Evolutionary conservation across 371 early-diverging fungal species (phyloP).

Genomic region (Cokeromyces recurvatus): DNA sequence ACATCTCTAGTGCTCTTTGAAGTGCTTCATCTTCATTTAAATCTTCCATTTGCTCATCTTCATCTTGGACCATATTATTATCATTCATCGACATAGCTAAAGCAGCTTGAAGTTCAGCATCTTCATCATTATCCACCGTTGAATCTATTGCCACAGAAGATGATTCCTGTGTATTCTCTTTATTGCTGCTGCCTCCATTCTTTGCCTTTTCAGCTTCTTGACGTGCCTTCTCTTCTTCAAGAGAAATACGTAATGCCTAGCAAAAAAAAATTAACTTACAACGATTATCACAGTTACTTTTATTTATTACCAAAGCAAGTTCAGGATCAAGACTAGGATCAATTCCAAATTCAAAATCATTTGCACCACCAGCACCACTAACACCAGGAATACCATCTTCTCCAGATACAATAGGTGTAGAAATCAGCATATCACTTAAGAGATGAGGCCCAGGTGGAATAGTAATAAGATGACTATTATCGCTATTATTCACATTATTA

Average conservation of each 20-base stretch:
- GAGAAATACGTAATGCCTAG: conserved; percentile 89
- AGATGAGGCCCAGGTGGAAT: conserved; percentile 95
- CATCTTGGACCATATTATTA: conserved; percentile 25
- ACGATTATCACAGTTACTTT: no score
- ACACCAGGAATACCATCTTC: conserved; percentile 74
- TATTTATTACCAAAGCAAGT: conserved; percentile 82
- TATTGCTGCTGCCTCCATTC: conserved; percentile 24
- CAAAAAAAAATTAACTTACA: no score
- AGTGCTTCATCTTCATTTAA: conserved; percentile 87
- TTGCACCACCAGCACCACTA: conserved; percentile 54
- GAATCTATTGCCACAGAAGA: conserved; percentile 49
- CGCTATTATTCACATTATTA: conserved; percentile 81
- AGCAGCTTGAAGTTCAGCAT: conserved; percentile 57
- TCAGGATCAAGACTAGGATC: conserved; percentile 96
- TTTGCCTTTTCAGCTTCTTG: conserved; percentile 71
- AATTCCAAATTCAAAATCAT: conserved; percentile 92
- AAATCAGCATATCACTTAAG: conserved; percentile 83
- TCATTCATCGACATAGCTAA: conserved; percentile 66
- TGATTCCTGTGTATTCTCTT: conserved; percentile 12
- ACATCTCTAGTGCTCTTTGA: conserved; percentile 81
- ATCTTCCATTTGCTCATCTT: conserved; percentile 70
- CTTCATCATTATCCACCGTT: conserved; percentile 21
- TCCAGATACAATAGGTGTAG: conserved; percentile 83
- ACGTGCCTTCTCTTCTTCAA: conserved; percentile 95
- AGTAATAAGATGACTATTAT: conserved; percentile 84